Percentiles rank a stretch among this genome's conserved stretches.
These are phyloP conservation scores for Xylaria sp. DNA, from an alignment of 2,329 filamentous ascomycete genomes.

Conservation along the genomic window DNA sequence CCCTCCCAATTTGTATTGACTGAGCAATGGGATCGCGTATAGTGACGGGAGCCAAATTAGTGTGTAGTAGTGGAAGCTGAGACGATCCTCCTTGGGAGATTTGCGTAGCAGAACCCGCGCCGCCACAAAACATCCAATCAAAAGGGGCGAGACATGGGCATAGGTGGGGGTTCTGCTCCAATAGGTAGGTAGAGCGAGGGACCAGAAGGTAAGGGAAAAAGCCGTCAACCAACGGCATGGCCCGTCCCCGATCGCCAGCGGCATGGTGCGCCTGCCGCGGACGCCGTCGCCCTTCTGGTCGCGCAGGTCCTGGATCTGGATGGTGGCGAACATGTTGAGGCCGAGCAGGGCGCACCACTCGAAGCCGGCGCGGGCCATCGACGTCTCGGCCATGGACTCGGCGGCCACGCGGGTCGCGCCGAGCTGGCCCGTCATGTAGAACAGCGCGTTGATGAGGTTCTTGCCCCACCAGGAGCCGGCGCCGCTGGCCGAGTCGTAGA, in stretches of 20 bases:
- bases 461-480: too few species aligned
- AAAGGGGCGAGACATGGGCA: too few species aligned
- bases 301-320: conserved; percentile 37
- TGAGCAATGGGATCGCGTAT: conserved; percentile 5
- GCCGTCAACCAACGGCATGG: conserved; percentile 27
- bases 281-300: conserved; percentile 33
- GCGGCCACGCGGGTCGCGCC: too few species aligned
- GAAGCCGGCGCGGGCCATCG: too few species aligned
- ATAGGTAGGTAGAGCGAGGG: conserved; percentile 19
- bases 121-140: too few species aligned
- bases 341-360: conserved; percentile 5
- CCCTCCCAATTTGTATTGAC: conserved; percentile 4
- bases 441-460: too few species aligned
- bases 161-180: too few species aligned
- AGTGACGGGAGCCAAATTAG: conserved; percentile 4
- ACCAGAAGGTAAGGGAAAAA: conserved; percentile 25
- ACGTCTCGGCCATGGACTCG: too few species aligned
- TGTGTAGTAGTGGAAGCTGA: conserved; percentile 5
- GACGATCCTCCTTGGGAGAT: conserved; percentile 1
- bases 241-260: conserved; percentile 29
- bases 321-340: conserved; percentile 22
- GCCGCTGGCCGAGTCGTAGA: too few species aligned
- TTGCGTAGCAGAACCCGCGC: neutral
- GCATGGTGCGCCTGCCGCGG: conserved; percentile 28
- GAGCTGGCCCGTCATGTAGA: too few species aligned